Conservation (phyloP, 345 rosid genomes). For the Zanthoxylum bungeanum region DNA sequence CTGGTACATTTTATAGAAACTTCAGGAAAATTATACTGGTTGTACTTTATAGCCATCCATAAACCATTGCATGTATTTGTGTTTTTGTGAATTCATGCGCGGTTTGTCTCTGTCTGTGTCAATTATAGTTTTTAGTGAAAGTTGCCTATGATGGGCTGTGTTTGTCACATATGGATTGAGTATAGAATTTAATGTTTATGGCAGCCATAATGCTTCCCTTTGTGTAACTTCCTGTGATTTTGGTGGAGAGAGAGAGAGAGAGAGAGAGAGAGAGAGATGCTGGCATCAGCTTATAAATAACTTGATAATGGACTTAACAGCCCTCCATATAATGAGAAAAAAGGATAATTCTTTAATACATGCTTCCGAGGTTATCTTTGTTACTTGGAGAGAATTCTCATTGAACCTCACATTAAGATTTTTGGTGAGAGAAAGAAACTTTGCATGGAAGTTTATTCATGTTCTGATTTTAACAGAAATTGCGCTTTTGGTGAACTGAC, state of each 20-base stretch:
- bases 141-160: neutral
- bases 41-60: neutral
- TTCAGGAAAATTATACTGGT: neutral
- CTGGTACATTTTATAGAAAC: neutral
- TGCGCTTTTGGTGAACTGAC: neutral
- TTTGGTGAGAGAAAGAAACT: neutral
- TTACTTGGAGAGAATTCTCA: neutral
- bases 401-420: neutral
- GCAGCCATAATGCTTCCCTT: neutral
- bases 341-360: neutral
- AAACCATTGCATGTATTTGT: neutral
- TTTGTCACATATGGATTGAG: neutral
- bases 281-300: neutral
- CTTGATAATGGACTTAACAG: neutral
- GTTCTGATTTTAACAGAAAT: neutral
- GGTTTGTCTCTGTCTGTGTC: neutral
- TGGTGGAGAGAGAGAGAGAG: neutral
- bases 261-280: neutral
- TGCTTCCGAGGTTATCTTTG: neutral
- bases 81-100: neutral
- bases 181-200: neutral
- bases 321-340: neutral
- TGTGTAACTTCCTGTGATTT: too few relatives aligned
- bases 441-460: neutral
- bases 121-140: neutral